These are phyloP conservation scores for Metschnikowia arizonensis DNA, from an alignment of 805 yeast genomes.

Conservation along the genomic window DNA sequence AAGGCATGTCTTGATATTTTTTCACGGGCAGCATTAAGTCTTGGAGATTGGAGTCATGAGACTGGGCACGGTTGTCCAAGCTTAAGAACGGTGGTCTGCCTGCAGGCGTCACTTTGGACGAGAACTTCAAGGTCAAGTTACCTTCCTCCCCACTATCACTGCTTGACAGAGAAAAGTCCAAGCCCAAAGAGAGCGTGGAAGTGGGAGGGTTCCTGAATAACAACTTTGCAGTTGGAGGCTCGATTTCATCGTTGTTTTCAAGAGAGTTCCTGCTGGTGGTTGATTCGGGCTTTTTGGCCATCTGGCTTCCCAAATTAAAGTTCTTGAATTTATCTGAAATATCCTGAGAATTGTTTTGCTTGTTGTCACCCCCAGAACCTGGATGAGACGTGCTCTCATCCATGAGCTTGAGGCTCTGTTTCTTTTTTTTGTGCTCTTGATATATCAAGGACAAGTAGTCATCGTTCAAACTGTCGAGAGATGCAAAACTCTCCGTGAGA, in stretches of 20 bases:
- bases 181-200: conserved; percentile 16
- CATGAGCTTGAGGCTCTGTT: conserved; percentile 8
- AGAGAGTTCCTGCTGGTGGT: background rate
- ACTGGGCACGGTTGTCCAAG: conserved; percentile 33
- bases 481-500: conserved; percentile 71
- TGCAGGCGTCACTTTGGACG: conserved; percentile 35
- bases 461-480: conserved; percentile 65
- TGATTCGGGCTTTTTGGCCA: conserved; percentile 22
- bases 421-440: conserved; percentile 26
- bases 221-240: conserved; percentile 14
- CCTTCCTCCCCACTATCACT: conserved; percentile 40
- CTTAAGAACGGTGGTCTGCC: conserved; percentile 33
- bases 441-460: conserved; percentile 45
- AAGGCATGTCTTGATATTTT: conserved; percentile 24
- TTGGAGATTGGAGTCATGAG: conserved; percentile 41
- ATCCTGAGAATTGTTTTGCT: conserved; percentile 2
- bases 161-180: conserved; percentile 16
- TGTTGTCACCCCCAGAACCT: conserved; percentile 7
- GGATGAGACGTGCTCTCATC: conserved; percentile 9
- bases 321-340: conserved; percentile 29
- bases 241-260: conserved; percentile 21
- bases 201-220: background rate
- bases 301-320: conserved; percentile 36
- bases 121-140: conserved; percentile 42
- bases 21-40: conserved; percentile 17